These are phyloP conservation scores for Globisporangium mamillatum DNA, from an alignment of 352 stramenopile genomes.

Conservation along the genomic window DNA sequence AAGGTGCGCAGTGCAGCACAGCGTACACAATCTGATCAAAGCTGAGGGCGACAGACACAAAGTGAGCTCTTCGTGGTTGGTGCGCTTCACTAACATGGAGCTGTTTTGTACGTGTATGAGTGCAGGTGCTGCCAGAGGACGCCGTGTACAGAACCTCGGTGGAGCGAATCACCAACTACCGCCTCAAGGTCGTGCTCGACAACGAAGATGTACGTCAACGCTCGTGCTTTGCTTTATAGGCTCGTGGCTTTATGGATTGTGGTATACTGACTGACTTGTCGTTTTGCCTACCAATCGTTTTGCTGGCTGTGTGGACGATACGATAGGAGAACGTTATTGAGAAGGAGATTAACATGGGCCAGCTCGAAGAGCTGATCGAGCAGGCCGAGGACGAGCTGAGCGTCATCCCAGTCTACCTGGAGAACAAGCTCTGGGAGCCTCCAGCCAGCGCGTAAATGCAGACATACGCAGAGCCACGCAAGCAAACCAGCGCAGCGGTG, in stretches of 20 bases:
- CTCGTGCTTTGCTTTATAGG: neutral
- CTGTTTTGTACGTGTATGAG: neutral
- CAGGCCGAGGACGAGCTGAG: conserved; percentile 85
- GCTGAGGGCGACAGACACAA: neutral
- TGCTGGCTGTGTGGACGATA: neutral
- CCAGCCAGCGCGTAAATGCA: conserved; percentile 44
- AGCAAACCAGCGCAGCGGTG: conserved; percentile 1
- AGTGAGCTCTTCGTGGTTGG: conserved; percentile 6
- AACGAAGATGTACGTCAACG: conserved; percentile 61
- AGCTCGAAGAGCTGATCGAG: conserved; percentile 87
- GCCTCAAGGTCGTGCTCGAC: conserved; percentile 67
- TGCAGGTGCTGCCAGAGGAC: conserved; percentile 57
- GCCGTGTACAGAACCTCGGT: conserved; percentile 75
- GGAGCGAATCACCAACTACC: conserved; percentile 85
- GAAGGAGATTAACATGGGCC: conserved; percentile 83
- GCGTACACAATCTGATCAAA: neutral
- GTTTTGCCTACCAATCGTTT: neutral
- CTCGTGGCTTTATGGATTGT: neutral
- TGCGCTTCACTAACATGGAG: neutral
- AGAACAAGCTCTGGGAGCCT: conserved; percentile 87
- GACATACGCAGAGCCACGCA: neutral
- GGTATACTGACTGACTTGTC: neutral
- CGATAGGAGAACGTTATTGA: conserved; percentile 76
- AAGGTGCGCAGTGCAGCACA: conserved; percentile 37
- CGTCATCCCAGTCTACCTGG: conserved; percentile 83